Percentiles rank a stretch among this genome's conserved stretches.
Conservation (phyloP, 441 rosid genomes). For the Adansonia madagascariensis region DNA sequence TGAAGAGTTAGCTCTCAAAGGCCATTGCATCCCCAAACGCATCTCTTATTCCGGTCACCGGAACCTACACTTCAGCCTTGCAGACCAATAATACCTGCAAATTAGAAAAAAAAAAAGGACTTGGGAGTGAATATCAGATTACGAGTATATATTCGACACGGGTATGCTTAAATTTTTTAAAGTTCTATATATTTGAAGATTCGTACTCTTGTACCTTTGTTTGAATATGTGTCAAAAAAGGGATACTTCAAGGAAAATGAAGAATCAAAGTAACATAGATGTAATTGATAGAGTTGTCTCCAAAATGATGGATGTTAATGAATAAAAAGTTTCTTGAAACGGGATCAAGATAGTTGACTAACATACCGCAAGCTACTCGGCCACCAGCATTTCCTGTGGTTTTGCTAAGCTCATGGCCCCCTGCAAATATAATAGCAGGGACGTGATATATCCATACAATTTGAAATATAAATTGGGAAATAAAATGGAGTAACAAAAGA, state of each 20-base stretch:
- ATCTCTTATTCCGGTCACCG: background rate
- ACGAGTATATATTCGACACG: too few relatives aligned
- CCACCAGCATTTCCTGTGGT: constrained; percentile 36
- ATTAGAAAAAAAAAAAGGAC: background rate
- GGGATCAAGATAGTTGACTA: constrained; percentile 23
- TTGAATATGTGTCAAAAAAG: too few relatives aligned
- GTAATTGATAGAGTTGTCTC: background rate
- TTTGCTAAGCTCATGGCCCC: constrained; percentile 86
- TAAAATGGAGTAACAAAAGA: background rate
- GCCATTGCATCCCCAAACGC: background rate
- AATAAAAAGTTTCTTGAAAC: background rate
- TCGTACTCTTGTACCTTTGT: too few relatives aligned
- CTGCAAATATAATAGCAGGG: constrained; percentile 41
- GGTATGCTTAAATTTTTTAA: too few relatives aligned
- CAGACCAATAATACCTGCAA: constrained; percentile 63
- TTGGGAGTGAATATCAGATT: background rate
- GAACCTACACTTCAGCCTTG: constrained; percentile 50
- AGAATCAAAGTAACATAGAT: too few relatives aligned
- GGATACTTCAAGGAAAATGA: background rate
- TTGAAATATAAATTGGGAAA: background rate
- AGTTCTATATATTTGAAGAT: too few relatives aligned
- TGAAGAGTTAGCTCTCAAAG: background rate
- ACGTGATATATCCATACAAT: background rate
- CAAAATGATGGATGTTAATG: background rate
- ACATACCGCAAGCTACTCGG: constrained; percentile 71